Percentiles rank a stretch among this genome's conserved stretches.
phyloP scores from a whole-genome alignment of 352 stramenopile species.

The Globisporangium solare region DNA sequence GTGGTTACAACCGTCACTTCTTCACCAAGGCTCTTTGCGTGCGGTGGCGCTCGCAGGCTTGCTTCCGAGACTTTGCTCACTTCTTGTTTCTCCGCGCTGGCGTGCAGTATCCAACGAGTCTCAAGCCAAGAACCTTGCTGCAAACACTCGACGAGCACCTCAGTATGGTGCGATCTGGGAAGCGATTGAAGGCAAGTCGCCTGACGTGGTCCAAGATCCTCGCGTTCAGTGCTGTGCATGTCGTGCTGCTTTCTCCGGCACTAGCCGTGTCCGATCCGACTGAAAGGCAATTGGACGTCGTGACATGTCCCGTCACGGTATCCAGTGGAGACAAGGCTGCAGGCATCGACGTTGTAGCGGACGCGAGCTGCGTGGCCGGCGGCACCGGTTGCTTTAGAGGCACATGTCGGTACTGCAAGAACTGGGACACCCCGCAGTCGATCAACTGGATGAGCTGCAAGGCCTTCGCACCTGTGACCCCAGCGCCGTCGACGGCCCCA shows the following conservation, averaged over 20 bases:
- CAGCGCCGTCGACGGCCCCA: too few species aligned
- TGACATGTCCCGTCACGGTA: constrained; percentile 6
- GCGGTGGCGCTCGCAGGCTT: too few species aligned
- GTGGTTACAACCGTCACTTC: too few species aligned
- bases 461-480: background rate
- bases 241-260: background rate
- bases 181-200: background rate
- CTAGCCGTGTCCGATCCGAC: constrained; percentile 9
- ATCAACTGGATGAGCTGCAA: background rate
- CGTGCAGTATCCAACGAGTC: too few species aligned
- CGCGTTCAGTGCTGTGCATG: background rate
- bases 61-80: too few species aligned
- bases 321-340: constrained; percentile 15
- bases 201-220: background rate
- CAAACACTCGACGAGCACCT: too few species aligned
- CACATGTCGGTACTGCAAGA: constrained; percentile 24
- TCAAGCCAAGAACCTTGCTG: too few species aligned
- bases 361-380: constrained; percentile 15
- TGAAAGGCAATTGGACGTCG: constrained; percentile 1
- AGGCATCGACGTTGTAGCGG: constrained; percentile 10
- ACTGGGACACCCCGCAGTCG: background rate
- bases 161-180: background rate
- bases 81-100: too few species aligned
- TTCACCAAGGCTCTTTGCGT: too few species aligned
- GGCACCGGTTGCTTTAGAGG: constrained; percentile 23